These are phyloP conservation scores for Pyricularia pennisetigena DNA, from an alignment of 2,329 filamentous ascomycete genomes.

Conservation along the genomic window DNA sequence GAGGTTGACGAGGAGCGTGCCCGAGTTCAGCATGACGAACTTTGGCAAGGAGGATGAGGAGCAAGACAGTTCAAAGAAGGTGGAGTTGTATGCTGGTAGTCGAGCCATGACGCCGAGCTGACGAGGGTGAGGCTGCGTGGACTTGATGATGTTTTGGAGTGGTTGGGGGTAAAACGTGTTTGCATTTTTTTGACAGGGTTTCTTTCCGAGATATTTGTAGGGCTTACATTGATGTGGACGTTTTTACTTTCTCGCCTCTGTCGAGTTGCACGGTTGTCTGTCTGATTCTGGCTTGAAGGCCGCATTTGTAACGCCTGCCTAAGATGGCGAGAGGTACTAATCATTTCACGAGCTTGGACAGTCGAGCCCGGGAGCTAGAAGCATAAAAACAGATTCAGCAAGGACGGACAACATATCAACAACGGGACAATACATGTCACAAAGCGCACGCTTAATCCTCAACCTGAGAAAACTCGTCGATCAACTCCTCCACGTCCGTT, in stretches of 20 bases:
- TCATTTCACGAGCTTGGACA: too few species aligned
- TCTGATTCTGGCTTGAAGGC: background rate
- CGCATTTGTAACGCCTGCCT: too few species aligned
- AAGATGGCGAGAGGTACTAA: too few species aligned
- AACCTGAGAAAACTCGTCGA: background rate
- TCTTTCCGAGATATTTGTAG: background rate
- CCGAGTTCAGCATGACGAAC: constrained; percentile 48
- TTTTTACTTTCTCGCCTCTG: background rate
- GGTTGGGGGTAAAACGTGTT: background rate
- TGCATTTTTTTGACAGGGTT: background rate
- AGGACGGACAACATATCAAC: background rate
- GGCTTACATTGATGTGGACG: background rate
- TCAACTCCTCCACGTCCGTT: background rate
- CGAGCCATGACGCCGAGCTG: constrained; percentile 19
- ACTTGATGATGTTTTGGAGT: background rate
- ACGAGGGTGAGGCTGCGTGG: background rate
- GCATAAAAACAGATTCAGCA: too few species aligned
- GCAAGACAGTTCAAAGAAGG: constrained; percentile 24
- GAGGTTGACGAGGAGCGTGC: constrained; percentile 25
- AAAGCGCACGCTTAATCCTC: background rate
- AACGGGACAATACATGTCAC: too few species aligned
- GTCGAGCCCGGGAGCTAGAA: too few species aligned
- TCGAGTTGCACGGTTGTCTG: background rate
- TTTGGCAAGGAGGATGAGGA: constrained; percentile 37
- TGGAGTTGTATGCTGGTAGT: constrained; percentile 23